Evolutionary conservation across 306 rosid genomes (phyloP).

Genomic region (Hylodesmum podocarpum): DNA sequence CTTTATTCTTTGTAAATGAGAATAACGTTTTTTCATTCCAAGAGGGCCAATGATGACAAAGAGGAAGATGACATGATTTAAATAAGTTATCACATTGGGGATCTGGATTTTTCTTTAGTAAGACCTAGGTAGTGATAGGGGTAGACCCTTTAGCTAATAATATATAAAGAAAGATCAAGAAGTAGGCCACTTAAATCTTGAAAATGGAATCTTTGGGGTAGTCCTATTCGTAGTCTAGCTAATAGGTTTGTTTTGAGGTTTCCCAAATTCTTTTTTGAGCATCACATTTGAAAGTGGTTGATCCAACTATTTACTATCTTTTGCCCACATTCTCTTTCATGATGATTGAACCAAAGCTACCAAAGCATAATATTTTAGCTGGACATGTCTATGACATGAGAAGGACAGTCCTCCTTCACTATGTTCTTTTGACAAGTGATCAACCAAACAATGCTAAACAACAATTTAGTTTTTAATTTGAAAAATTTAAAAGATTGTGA

Average conservation of each 20-base stretch:
- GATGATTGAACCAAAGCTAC: conserved; percentile 39
- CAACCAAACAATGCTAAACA: conserved; percentile 40
- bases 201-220: conserved; percentile 57
- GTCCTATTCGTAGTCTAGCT: conserved; percentile 36
- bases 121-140: conserved; percentile 27
- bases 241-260: conserved; percentile 36
- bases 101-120: conserved; percentile 51
- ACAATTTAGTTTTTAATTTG: conserved; percentile 1
- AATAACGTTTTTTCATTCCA: conserved; percentile 37
- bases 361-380: conserved; percentile 37
- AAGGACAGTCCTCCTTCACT: conserved; percentile 51
- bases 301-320: conserved; percentile 32
- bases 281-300: conserved; percentile 33
- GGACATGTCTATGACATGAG: conserved; percentile 53
- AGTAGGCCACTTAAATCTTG: conserved; percentile 32
- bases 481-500: conserved; percentile 5
- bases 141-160: conserved; percentile 34
- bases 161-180: conserved; percentile 36
- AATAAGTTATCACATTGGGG: conserved; percentile 61
- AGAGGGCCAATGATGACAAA: conserved; percentile 43
- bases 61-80: conserved; percentile 40
- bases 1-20: conserved; percentile 50
- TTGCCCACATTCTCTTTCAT: conserved; percentile 27
- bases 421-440: conserved; percentile 40
- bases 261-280: conserved; percentile 30